Conservation (phyloP, 2,329 filamentous ascomycete genomes). For the Thelonectria discophora region DNA sequence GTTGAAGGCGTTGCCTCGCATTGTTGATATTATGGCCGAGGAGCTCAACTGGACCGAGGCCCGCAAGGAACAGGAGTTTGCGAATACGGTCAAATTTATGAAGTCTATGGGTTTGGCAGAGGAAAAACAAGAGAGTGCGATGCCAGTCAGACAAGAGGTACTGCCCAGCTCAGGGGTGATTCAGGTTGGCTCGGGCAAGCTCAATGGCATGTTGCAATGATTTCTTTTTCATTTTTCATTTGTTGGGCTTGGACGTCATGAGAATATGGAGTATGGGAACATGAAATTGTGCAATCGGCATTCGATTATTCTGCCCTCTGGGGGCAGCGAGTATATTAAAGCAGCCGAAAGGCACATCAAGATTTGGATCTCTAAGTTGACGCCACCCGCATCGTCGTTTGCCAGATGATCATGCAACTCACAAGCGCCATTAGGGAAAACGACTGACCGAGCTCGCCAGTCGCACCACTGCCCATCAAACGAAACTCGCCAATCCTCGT, state of each 20-base stretch:
- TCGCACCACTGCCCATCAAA: constrained; percentile 21
- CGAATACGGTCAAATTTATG: constrained; percentile 59
- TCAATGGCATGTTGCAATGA: constrained; percentile 10
- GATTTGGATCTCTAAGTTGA: background rate
- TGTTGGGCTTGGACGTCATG: background rate
- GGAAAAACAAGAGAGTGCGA: constrained; percentile 31
- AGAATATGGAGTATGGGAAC: background rate
- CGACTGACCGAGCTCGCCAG: constrained; percentile 25
- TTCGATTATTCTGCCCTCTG: background rate
- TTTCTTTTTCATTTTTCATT: background rate
- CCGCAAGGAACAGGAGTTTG: constrained; percentile 65
- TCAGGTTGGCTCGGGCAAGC: constrained; percentile 10
- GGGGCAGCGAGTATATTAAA: background rate
- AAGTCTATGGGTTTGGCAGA: constrained; percentile 55
- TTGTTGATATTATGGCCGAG: constrained; percentile 77
- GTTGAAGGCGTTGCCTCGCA: constrained; percentile 71
- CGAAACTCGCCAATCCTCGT: constrained; percentile 13
- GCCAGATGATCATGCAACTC: constrained; percentile 22
- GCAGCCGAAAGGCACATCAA: background rate
- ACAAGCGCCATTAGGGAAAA: constrained; percentile 28
- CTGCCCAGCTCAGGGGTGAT: constrained; percentile 4
- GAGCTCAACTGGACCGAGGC: constrained; percentile 71
- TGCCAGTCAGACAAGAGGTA: background rate
- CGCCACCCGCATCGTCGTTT: background rate
- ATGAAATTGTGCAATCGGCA: constrained; percentile 2